Base-by-base conservation (phyloP, 2,329 filamentous ascomycete species). In the Paradendryphiella salina region DNA sequence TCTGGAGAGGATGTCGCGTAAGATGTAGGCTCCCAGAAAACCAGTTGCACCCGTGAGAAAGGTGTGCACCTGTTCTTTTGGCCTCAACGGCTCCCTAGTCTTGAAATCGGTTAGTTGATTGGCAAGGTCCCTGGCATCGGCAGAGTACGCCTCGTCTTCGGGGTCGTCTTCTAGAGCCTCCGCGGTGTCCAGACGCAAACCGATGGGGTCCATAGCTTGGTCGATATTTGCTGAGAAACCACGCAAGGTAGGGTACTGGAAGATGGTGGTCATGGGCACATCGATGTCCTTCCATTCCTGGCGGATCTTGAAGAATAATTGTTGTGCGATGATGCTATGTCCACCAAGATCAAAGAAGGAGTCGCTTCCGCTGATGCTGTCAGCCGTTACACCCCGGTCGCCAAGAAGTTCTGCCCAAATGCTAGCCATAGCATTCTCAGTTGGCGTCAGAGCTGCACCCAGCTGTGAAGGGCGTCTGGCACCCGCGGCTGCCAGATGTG, bases 31-130 rank as follows among this genome's bases (percentile, higher is more conserved):
- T 21, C 92, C 92, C 15, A 96, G 75, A 78, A 96, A 96, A 2
- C 92, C 92, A 4, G 92, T 96, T 3, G 89, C 90, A 35, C 93
- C 91, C 2, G 92, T 96, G 4, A 96, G 76, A 72, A 96, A 88
- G 9, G 94, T 80, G 0, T 86, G 90, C 3, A 78, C 74, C 57
- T 76, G 54, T 62, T 69, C 51, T 50, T 72, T 65, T 15, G 64
- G 57, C 23, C 66, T 59, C n/a, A 74, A 58, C 1, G 84, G 81
- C 13, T 66, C 63, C 26, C 59, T 55, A 1, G 66, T 69, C 53
- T 69, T 69, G 61, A 71, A 71, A 5, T 70, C 63, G 3, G 49
- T 65, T 10, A 89, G 74, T 28, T 78, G 68, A 23, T 74, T 66
- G 11, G 77, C 68, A 9, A 86, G 73, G 41, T 82, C 75, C 31